Evolutionary conservation across 306 rosid genomes (phyloP).

Genomic region (Heteromeles arbutifolia): DNA sequence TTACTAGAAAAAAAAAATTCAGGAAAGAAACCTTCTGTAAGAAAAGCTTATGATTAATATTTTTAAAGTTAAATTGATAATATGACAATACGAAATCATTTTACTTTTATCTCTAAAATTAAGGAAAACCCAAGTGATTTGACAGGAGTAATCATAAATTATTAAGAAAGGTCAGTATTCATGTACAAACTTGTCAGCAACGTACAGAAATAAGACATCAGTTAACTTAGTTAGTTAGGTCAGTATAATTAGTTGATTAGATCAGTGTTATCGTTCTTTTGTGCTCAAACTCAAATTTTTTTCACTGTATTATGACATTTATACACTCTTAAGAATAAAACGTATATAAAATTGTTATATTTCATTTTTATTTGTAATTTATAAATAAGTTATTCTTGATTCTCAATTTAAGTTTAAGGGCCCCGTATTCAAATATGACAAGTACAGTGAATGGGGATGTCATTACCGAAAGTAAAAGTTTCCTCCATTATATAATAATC

Average conservation of each 20-base stretch:
- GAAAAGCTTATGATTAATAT: neutral
- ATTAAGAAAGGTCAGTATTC: neutral
- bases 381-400: too few relatives aligned
- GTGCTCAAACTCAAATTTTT: too few relatives aligned
- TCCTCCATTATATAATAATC: neutral
- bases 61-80: neutral
- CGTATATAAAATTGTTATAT: too few relatives aligned
- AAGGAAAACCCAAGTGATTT: conserved; percentile 2
- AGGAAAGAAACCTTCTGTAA: neutral
- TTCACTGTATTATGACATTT: too few relatives aligned
- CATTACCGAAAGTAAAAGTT: neutral
- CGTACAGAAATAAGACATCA: too few relatives aligned
- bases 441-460: neutral
- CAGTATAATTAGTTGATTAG: too few relatives aligned
- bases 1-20: too few relatives aligned
- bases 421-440: neutral
- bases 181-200: neutral
- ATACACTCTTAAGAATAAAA: too few relatives aligned
- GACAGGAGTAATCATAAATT: neutral
- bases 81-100: neutral
- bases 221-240: too few relatives aligned
- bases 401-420: neutral
- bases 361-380: too few relatives aligned
- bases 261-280: too few relatives aligned
- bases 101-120: conserved; percentile 3